These are phyloP conservation scores for Cytospora piceae DNA, from an alignment of 2,329 filamentous ascomycete genomes.

Conservation along the genomic window DNA sequence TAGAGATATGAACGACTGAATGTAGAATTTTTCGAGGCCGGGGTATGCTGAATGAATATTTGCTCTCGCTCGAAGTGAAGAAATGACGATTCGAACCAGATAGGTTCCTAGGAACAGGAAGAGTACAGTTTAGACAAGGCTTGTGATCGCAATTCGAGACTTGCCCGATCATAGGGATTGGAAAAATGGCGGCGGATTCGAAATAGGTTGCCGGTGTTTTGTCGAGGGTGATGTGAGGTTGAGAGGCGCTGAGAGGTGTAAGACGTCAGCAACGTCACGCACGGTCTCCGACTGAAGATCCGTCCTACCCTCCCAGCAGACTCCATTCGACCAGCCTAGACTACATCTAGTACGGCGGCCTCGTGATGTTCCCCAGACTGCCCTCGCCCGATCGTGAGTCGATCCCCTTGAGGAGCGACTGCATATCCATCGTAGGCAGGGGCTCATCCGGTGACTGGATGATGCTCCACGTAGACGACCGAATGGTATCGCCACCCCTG, in stretches of 20 bases:
- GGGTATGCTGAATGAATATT: neutral
- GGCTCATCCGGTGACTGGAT: conserved; percentile 37
- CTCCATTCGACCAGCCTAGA: neutral
- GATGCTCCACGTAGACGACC: conserved; percentile 41
- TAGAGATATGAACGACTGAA: conserved; percentile 10
- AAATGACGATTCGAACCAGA: neutral
- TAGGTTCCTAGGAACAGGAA: neutral
- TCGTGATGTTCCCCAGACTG: conserved; percentile 50
- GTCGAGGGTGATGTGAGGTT: neutral
- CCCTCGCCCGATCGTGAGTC: conserved; percentile 53
- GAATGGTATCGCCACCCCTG: conserved; percentile 45
- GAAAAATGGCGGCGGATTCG: neutral
- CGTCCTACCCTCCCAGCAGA: neutral
- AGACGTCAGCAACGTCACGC: neutral
- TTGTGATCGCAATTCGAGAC: neutral
- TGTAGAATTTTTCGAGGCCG: too few species aligned
- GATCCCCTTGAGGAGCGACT: conserved; percentile 55
- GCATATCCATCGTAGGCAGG: conserved; percentile 48
- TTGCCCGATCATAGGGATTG: neutral
- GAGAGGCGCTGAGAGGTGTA: neutral
- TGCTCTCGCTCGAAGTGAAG: neutral
- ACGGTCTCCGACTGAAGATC: neutral
- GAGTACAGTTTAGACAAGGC: neutral
- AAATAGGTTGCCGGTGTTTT: neutral
- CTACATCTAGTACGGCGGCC: conserved; percentile 51